Percentiles rank a stretch among this genome's conserved stretches.
Evolutionary conservation across 306 rosid genomes (phyloP).

Genomic region (Dryas drummondii): DNA sequence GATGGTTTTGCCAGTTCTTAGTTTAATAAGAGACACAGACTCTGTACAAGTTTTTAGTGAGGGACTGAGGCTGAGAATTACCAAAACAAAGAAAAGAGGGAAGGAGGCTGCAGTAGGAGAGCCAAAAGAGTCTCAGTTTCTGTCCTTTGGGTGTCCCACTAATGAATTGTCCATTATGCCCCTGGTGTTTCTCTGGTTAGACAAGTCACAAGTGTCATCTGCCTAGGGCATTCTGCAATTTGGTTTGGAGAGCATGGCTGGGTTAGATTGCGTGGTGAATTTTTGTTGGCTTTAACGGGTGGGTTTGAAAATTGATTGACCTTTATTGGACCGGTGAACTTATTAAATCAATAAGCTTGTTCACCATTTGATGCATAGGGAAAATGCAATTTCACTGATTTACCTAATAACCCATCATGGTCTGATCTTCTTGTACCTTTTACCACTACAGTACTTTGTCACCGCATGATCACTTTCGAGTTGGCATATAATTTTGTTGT

Average conservation of each 20-base stretch:
- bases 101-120: neutral
- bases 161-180: neutral
- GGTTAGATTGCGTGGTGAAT: too few relatives aligned
- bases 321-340: neutral
- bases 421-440: neutral
- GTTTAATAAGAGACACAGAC: neutral
- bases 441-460: neutral
- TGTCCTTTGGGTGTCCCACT: neutral
- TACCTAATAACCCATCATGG: neutral
- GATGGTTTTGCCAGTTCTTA: neutral
- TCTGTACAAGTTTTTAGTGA: neutral
- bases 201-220: neutral
- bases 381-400: neutral
- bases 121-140: slow-evolving; percentile 6
- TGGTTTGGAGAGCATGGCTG: slow-evolving; percentile 8
- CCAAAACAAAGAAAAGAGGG: slow-evolving; percentile 2
- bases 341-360: neutral
- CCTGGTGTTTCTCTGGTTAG: neutral
- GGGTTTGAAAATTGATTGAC: slow-evolving; percentile 24
- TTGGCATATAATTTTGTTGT: too few relatives aligned
- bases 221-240: neutral
- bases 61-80: neutral
- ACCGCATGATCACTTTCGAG: neutral
- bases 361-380: neutral
- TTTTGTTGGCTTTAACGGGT: slow-evolving; percentile 1